Evolutionary conservation across 2,329 filamentous ascomycete species (phyloP).

Genomic region (Zymoseptoria tritici): DNA sequence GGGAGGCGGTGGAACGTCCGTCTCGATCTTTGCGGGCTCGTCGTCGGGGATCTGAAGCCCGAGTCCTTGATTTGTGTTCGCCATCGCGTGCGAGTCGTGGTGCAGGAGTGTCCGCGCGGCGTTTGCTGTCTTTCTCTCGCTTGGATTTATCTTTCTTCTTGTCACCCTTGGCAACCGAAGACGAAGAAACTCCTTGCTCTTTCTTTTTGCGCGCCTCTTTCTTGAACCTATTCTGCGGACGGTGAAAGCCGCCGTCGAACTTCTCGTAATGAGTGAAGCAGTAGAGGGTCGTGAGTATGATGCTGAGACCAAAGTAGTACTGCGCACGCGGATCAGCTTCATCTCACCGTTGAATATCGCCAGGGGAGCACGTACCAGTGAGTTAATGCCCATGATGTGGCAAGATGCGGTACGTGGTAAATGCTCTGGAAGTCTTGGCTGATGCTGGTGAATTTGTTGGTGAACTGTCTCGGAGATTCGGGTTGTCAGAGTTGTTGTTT

Average conservation of each 20-base stretch:
- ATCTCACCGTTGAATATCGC: conserved; percentile 1
- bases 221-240: conserved; percentile 15
- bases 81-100: not conserved
- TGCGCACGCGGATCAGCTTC: conserved; percentile 17
- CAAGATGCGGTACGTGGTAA: too few relatives aligned
- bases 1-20: not conserved
- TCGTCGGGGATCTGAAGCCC: not conserved
- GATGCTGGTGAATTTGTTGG: not conserved
- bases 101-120: conserved; percentile 7
- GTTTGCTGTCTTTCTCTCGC: conserved; percentile 1
- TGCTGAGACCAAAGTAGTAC: conserved; percentile 22
- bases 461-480: not conserved
- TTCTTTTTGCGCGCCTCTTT: conserved; percentile 7
- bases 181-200: conserved; percentile 1
- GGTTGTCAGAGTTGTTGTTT: not conserved
- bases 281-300: conserved; percentile 16
- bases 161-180: not conserved
- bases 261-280: conserved; percentile 20
- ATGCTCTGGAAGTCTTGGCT: not conserved
- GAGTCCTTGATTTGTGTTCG: conserved; percentile 2
- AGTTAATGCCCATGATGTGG: not conserved
- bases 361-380: not conserved
- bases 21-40: conserved; percentile 1
- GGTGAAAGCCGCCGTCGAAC: conserved; percentile 18
- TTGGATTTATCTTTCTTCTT: not conserved